A percentile compares a stretch with the other conserved stretches of the same genome.
Conservation (phyloP, 805 yeast genomes). For the Cyberlindnera misumaiensis region DNA sequence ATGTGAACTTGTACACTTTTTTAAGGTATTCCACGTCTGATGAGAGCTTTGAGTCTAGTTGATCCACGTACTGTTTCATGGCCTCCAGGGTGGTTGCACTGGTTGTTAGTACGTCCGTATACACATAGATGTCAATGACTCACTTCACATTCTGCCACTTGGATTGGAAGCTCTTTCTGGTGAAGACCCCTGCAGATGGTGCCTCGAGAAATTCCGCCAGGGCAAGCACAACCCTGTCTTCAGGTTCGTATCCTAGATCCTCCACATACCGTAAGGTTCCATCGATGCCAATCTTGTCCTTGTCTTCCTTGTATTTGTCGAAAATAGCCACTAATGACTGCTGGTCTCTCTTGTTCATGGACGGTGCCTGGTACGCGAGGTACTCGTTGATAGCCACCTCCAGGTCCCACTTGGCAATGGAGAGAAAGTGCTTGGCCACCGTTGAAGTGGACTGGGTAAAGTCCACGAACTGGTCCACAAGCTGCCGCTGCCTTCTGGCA, state of each 20-base stretch:
- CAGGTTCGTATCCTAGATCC: slow-evolving; percentile 67
- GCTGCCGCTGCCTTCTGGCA: slow-evolving; percentile 16
- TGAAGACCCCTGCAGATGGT: slow-evolving; percentile 60
- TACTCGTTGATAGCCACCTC: slow-evolving; percentile 24
- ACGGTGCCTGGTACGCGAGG: slow-evolving; percentile 16
- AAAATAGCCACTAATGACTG: slow-evolving; percentile 12
- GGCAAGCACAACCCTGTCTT: slow-evolving; percentile 64
- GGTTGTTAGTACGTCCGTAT: neutral
- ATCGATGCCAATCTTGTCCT: slow-evolving; percentile 54
- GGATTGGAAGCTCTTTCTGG: slow-evolving; percentile 39
- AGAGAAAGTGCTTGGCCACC: slow-evolving; percentile 20
- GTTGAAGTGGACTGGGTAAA: slow-evolving; percentile 20
- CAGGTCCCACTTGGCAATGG: slow-evolving; percentile 17
- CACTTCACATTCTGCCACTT: slow-evolving; percentile 43
- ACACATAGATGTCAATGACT: neutral
- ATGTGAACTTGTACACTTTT: slow-evolving; percentile 64
- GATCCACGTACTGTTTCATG: slow-evolving; percentile 39
- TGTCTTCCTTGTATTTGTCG: slow-evolving; percentile 19
- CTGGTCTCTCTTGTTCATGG: slow-evolving; percentile 11
- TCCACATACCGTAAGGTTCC: slow-evolving; percentile 67
- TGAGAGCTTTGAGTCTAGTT: slow-evolving; percentile 28
- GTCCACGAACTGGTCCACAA: slow-evolving; percentile 24
- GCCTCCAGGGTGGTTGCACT: slow-evolving; percentile 26
- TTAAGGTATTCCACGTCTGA: slow-evolving; percentile 39
- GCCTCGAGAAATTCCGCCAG: slow-evolving; percentile 64